These are phyloP conservation scores for Pisolithus thermaeus DNA, from an alignment of 1,284 basidiomycete species.

Conservation along the genomic window DNA sequence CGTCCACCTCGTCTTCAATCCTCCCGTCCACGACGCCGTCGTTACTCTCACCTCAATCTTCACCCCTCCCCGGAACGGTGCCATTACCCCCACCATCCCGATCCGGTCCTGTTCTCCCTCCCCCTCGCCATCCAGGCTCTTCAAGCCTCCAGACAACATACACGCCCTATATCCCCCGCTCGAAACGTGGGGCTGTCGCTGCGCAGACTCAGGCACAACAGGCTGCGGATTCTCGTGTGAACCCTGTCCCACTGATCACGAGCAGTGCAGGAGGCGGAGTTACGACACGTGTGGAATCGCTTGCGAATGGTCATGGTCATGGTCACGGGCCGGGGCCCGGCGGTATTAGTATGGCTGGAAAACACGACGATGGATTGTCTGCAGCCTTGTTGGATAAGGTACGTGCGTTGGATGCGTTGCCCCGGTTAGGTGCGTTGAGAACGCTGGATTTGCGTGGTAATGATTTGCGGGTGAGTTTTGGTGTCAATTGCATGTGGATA, in stretches of 20 bases:
- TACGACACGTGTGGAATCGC: constrained; percentile 47
- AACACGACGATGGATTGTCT: constrained; percentile 53
- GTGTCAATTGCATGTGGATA: neutral
- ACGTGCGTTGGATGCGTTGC: constrained; percentile 77
- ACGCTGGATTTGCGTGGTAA: constrained; percentile 92
- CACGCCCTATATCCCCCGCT: constrained; percentile 71
- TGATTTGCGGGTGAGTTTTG: constrained; percentile 70
- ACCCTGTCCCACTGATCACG: constrained; percentile 65
- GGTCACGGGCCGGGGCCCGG: constrained; percentile 3
- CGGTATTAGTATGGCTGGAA: constrained; percentile 7
- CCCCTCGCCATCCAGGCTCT: constrained; percentile 44
- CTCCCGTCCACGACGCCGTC: constrained; percentile 12
- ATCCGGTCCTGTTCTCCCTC: constrained; percentile 46
- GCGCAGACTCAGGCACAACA: constrained; percentile 38
- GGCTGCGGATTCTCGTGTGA: constrained; percentile 25
- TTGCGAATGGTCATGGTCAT: neutral
- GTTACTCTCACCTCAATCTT: constrained; percentile 15
- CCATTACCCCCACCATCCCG: constrained; percentile 32
- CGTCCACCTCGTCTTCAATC: constrained; percentile 16
- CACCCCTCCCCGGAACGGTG: constrained; percentile 18
- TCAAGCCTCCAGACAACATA: constrained; percentile 65
- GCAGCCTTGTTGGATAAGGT: constrained; percentile 74
- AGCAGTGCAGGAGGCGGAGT: constrained; percentile 74
- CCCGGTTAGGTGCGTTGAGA: constrained; percentile 77
- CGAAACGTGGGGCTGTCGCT: constrained; percentile 38